These are phyloP conservation scores for Amauroascus verrucosus DNA, from an alignment of 2,329 filamentous ascomycete genomes.

Conservation along the genomic window DNA sequence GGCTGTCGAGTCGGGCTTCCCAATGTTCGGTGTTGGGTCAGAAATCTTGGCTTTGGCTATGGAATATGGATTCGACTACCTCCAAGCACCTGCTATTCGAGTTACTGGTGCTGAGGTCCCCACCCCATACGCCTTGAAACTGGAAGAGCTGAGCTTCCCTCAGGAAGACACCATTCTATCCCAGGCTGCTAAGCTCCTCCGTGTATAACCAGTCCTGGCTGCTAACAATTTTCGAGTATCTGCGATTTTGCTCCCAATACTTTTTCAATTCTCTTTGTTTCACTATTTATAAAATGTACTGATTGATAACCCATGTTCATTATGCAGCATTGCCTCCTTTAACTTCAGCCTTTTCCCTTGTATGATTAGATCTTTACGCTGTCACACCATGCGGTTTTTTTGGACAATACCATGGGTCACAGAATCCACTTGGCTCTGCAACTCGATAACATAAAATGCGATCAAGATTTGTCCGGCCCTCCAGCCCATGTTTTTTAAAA, in stretches of 20 bases:
- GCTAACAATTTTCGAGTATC: not conserved
- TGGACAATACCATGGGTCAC: not conserved
- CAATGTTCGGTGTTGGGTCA: constrained; percentile 80
- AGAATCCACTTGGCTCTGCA: not conserved
- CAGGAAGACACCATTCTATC: constrained; percentile 77
- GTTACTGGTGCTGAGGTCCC: constrained; percentile 96
- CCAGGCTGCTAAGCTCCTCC: constrained; percentile 81
- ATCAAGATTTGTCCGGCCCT: not conserved
- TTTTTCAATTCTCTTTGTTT: not conserved
- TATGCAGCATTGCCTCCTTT: constrained; percentile 1
- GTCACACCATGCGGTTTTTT: not conserved
- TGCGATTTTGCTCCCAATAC: not conserved
- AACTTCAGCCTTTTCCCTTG: constrained; percentile 5
- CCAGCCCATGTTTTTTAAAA: not conserved
- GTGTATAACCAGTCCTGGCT: constrained; percentile 47
- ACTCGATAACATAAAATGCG: not conserved
- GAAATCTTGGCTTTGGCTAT: constrained; percentile 91
- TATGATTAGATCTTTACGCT: constrained; percentile 12
- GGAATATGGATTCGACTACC: constrained; percentile 98
- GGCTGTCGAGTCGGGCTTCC: constrained; percentile 90
- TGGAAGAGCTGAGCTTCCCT: constrained; percentile 94
- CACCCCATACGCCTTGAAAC: constrained; percentile 83
- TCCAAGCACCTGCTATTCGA: constrained; percentile 84
- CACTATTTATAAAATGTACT: constrained; percentile 7
- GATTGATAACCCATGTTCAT: constrained; percentile 5